A percentile compares a stretch with the other conserved stretches of the same genome.
These are phyloP conservation scores for Neoarthrinium moseri DNA, from an alignment of 2,329 filamentous ascomycete genomes.

Conservation along the genomic window DNA sequence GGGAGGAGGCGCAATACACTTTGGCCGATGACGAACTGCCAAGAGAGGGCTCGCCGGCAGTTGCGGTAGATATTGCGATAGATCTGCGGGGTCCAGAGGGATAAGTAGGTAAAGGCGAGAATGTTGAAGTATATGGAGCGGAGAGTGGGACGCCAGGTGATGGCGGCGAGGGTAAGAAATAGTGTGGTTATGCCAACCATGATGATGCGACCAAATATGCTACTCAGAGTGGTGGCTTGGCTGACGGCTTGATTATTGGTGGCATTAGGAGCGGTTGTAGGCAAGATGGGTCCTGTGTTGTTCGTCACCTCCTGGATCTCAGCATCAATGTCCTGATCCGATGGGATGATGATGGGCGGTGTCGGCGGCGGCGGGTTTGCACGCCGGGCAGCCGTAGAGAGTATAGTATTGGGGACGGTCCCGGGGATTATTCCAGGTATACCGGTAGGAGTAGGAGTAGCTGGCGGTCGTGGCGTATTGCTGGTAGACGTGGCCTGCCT, in stretches of 20 bases:
- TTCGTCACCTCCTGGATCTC: constrained; percentile 48
- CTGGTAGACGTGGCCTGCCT: constrained; percentile 22
- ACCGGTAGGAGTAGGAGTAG: constrained; percentile 11
- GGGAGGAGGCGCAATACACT: constrained; percentile 76
- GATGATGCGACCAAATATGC: constrained; percentile 56
- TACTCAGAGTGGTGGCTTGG: constrained; percentile 44
- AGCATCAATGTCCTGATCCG: constrained; percentile 62
- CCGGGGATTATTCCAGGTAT: constrained; percentile 13
- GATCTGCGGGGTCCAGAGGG: constrained; percentile 91
- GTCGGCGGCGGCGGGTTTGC: constrained; percentile 23
- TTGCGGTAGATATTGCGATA: constrained; percentile 87
- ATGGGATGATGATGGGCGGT: constrained; percentile 58
- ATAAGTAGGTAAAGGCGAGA: constrained; percentile 75
- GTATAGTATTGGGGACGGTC: constrained; percentile 14
- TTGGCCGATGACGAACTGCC: constrained; percentile 87
- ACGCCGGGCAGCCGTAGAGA: constrained; percentile 20
- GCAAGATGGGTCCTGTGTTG: constrained; percentile 23
- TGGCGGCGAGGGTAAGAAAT: constrained; percentile 58
- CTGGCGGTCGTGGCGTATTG: constrained; percentile 18
- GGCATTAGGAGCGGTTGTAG: constrained; percentile 26
- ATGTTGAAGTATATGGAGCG: constrained; percentile 60
- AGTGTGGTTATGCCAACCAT: constrained; percentile 54
- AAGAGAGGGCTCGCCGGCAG: constrained; percentile 85
- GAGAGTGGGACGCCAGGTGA: constrained; percentile 56
- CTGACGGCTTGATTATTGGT: constrained; percentile 20